Percentiles rank a stretch among this genome's conserved stretches.
Conservation (phyloP, 139 green algal genomes). For the Chlamydomonas applanata region DNA sequence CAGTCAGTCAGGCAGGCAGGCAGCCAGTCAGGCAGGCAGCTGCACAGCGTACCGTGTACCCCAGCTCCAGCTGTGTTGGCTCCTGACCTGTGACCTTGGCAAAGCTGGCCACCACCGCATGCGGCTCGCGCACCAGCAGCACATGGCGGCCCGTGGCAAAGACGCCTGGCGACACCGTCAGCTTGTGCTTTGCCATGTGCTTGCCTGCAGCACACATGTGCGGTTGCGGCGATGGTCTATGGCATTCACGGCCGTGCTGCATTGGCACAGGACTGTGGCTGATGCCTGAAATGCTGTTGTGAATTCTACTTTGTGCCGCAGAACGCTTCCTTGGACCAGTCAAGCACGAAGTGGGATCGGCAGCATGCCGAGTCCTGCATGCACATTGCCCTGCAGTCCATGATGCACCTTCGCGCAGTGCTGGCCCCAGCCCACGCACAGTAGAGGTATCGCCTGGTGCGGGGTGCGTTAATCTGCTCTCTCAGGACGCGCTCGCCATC, state of each 20-base stretch:
- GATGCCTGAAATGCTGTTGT: no score
- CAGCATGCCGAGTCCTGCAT: neutral
- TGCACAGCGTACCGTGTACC: slow-evolving; percentile 46
- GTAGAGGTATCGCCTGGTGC: slow-evolving; percentile 13
- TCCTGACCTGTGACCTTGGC: slow-evolving; percentile 44
- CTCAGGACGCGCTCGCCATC: slow-evolving; percentile 47
- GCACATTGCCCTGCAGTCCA: neutral
- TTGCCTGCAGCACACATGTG: slow-evolving; percentile 34
- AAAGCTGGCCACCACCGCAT: slow-evolving; percentile 63
- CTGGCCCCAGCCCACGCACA: neutral
- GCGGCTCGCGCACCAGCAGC: slow-evolving; percentile 59
- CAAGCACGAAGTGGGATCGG: neutral
- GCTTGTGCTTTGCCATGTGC: slow-evolving; percentile 78
- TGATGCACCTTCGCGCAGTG: neutral
- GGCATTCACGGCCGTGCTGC: no score
- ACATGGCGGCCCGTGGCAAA: slow-evolving; percentile 51
- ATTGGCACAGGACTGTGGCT: no score
- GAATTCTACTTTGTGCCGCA: no score
- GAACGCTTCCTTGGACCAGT: no score
- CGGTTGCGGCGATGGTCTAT: neutral
- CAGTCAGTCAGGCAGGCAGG: no score
- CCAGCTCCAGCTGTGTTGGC: slow-evolving; percentile 67
- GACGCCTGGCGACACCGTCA: slow-evolving; percentile 43
- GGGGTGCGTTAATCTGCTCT: slow-evolving; percentile 26
- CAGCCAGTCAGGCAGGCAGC: no score